phyloP scores from a whole-genome alignment of 2,329 filamentous ascomycete species.

The Tolypocladium capitatum region DNA sequence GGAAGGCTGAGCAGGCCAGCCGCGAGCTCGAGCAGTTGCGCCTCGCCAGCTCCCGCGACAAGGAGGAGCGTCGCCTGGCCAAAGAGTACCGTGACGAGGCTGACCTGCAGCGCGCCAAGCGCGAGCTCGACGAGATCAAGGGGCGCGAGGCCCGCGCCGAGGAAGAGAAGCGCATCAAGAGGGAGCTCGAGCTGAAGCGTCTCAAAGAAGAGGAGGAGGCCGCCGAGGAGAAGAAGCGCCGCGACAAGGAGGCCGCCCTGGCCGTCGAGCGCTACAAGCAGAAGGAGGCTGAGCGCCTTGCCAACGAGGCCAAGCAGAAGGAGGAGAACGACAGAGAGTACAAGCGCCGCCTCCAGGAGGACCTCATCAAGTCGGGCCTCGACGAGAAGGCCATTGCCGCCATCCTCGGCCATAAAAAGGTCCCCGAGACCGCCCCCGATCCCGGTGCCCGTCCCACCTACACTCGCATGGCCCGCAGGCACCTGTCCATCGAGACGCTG shows the following conservation, averaged over 20 bases:
- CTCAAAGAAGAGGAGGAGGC: constrained; percentile 31
- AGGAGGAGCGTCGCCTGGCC: constrained; percentile 20
- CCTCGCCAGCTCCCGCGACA: constrained; percentile 25
- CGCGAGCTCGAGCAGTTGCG: constrained; percentile 32
- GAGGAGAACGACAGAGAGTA: constrained; percentile 40
- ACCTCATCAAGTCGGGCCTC: constrained; percentile 44
- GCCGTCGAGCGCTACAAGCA: constrained; percentile 38
- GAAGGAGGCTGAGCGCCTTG: constrained; percentile 31
- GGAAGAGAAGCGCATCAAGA: constrained; percentile 37
- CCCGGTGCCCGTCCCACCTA: constrained; percentile 36
- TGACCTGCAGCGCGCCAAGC: constrained; percentile 35
- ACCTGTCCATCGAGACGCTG: constrained; percentile 50
- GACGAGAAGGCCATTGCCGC: constrained; percentile 45
- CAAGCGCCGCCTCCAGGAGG: constrained; percentile 40
- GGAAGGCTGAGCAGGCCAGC: constrained; percentile 24
- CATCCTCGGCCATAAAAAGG: constrained; percentile 43
- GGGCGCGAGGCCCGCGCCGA: constrained; percentile 31
- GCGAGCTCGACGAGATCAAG: constrained; percentile 34
- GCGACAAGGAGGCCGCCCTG: constrained; percentile 32
- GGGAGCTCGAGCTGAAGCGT: constrained; percentile 36
- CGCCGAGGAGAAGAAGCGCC: constrained; percentile 28
- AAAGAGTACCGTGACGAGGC: constrained; percentile 32
- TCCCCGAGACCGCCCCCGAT: constrained; percentile 14
- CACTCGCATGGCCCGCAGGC: constrained; percentile 48
- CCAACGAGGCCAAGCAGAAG: constrained; percentile 32